Base-by-base conservation (phyloP, 495 filamentous ascomycete species). In the Podospora tetraspora region DNA sequence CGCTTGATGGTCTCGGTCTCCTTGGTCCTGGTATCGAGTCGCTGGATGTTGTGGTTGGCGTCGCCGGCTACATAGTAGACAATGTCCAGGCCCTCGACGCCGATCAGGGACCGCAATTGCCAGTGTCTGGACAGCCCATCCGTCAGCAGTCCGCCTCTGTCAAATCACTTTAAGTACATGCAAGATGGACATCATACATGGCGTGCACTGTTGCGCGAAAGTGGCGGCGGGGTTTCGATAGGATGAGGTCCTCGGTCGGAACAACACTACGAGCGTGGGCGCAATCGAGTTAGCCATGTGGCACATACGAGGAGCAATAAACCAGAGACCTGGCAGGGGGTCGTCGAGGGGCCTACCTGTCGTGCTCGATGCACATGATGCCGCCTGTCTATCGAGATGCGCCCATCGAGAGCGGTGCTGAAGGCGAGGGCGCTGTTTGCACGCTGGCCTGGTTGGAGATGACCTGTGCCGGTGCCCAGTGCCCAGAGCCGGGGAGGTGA, bases 41-140 rank as follows among this genome's bases (percentile, higher is more conserved):
- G 84, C 77, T 89, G 92, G 57, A 99, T 83, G 60, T 93, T 86
- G 30, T 69, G 72, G 64, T 76, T 75, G 9, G 63, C 34, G 32
- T 58, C 79, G 69, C 78, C 78, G 70, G 85, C 78, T 62, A 92
- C 92, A 72, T 94, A 95, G 82, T 93, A 96, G 71, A 99, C 85
- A 70, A 87, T 77, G 79, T 92, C 87, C 24, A 87, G 85, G 67
- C 89, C 85, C 64, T 91, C 89, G 30, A 88, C 90, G 77, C 91
- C 94, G 74, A 98, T 90, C 70, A 96, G 88, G 71, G 96, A 93
- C 62, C 93, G 91, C 61, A 99, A 86, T 79, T 99, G 95, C 82
- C 89, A 91, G 78, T 99, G 95, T 70, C 94, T 97, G 23, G 67
- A n/a, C 56, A 21, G 25, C 2, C 43, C 10, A 12, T 2, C 37